Evolutionary conservation across 2,329 filamentous ascomycete species (phyloP).

Genomic region (Microcyclospora tardicrescens): DNA sequence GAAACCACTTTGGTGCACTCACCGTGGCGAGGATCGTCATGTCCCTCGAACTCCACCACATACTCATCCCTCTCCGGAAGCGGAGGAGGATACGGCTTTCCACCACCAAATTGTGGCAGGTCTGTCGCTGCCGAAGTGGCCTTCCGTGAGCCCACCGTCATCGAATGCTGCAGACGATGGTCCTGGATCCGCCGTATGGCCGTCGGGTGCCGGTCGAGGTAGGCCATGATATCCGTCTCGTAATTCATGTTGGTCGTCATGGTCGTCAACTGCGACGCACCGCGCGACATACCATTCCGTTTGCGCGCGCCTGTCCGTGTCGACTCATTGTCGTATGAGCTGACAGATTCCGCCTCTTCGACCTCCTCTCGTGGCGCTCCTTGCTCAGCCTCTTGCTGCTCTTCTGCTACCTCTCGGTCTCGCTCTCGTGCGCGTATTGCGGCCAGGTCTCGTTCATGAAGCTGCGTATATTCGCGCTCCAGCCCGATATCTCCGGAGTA

Average conservation of each 20-base stretch:
- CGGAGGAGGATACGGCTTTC: conserved; percentile 60
- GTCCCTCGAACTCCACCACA: conserved; percentile 71
- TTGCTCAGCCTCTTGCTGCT: conserved; percentile 25
- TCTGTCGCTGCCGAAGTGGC: conserved; percentile 25
- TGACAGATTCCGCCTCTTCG: conserved; percentile 33
- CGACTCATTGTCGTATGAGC: background rate
- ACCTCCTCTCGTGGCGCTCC: conserved; percentile 31
- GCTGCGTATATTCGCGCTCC: conserved; percentile 42
- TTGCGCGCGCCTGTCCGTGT: background rate
- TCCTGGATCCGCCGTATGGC: conserved; percentile 61
- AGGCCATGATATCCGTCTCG: conserved; percentile 32
- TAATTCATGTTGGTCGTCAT: conserved; percentile 9
- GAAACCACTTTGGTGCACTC: no score
- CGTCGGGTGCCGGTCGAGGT: conserved; percentile 54
- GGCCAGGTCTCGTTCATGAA: conserved; percentile 25
- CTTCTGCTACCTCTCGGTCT: background rate
- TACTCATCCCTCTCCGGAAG: conserved; percentile 62
- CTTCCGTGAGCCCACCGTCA: conserved; percentile 48
- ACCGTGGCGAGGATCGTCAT: conserved; percentile 53
- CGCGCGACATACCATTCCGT: background rate
- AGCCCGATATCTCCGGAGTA: conserved; percentile 32
- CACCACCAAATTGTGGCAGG: conserved; percentile 57
- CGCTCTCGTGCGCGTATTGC: background rate
- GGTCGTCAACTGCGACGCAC: background rate
- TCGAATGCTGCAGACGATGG: conserved; percentile 54